Evolutionary conservation across 1,139 yeast genomes (phyloP).

Genomic region (Pichia sp.): DNA sequence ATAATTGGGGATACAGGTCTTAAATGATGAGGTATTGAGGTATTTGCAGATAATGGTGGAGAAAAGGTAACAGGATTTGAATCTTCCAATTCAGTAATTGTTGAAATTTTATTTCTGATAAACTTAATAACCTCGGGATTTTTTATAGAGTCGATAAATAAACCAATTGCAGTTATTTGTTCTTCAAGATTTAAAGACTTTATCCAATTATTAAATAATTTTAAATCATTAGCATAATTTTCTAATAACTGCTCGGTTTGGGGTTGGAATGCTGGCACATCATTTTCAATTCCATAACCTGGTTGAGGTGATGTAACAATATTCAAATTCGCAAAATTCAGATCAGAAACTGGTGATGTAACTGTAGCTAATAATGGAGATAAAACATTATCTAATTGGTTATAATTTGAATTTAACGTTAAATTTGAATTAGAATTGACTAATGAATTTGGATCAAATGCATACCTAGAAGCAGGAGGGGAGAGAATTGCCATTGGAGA

Average conservation of each 20-base stretch:
- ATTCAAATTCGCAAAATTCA: slow-evolving; percentile 6
- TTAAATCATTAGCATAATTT: slow-evolving; percentile 41
- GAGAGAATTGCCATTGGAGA: slow-evolving; percentile 29
- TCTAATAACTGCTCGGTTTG: slow-evolving; percentile 27
- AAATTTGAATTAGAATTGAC: slow-evolving; percentile 17
- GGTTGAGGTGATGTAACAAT: slow-evolving; percentile 9
- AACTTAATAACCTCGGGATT: slow-evolving; percentile 35
- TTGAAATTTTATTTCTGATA: neutral
- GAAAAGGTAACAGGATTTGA: slow-evolving; percentile 6
- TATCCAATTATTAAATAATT: slow-evolving; percentile 55
- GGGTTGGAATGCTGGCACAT: slow-evolving; percentile 31
- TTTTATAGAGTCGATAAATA: slow-evolving; percentile 45
- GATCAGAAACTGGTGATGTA: slow-evolving; percentile 7
- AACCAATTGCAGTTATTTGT: slow-evolving; percentile 52
- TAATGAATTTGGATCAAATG: slow-evolving; percentile 28
- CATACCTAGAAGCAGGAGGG: slow-evolving; percentile 35
- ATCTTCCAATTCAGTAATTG: neutral
- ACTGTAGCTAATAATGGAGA: slow-evolving; percentile 6
- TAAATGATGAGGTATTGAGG: slow-evolving; percentile 17
- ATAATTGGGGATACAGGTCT: slow-evolving; percentile 28
- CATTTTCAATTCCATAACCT: slow-evolving; percentile 25
- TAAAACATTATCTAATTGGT: slow-evolving; percentile 9
- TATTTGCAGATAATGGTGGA: slow-evolving; percentile 11
- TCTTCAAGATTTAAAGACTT: slow-evolving; percentile 51
- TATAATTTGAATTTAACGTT: slow-evolving; percentile 3